Base-by-base conservation (phyloP, 2,329 filamentous ascomycete genomes). In the Cylindrodendrum hubeiense region DNA sequence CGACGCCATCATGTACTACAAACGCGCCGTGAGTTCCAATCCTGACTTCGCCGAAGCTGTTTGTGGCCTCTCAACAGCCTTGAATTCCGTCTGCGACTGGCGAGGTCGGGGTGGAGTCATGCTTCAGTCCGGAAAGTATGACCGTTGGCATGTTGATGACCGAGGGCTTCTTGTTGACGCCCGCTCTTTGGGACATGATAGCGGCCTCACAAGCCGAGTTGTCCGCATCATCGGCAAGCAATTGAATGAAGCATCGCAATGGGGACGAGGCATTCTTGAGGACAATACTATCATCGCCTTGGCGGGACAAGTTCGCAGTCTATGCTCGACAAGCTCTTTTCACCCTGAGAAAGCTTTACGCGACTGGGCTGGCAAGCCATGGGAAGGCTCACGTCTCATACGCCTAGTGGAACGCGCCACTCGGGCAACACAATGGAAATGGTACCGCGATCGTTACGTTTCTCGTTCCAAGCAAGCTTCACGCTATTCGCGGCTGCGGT, bases 61-160 rank as follows among this genome's bases (percentile, higher is more conserved):
- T 0, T 99, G 96, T 78, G 96, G 96, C 8, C 86, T 99, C 56
- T 95, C 94, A 2, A 98, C 97, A 63, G 95, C 96, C 2, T 84
- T 99, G 55, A 98, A 98, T 77, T 98, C 96, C 7, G 95, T 99
- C 6, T 99, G 96, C 77, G 93, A 95, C 75, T 99, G 96, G 96
- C 88, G 89, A 74, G 94, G 94, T 30, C 90, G 96, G 68, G 96
- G 96, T 66, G 96, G 96, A 1, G 91, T 97, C 49, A 85, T 93
- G 26, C 86, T 93, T n/a, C 86, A 90, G 57, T 85, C 84, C 55
- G 93, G 93, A 9, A 89, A 86, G 71, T 90, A 91, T 67, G 96
- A 99, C 78, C 90, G 94, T 43, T 98, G 96, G 93, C 96, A 99
- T 78, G 95, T 99, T 22, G 90, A 97, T 73, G 91, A 94, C 0